Evolutionary conservation across 2,329 filamentous ascomycete genomes (phyloP), one percentile per base, ranked within the genome.

Genomic region (Endothia cerciana): DNA sequence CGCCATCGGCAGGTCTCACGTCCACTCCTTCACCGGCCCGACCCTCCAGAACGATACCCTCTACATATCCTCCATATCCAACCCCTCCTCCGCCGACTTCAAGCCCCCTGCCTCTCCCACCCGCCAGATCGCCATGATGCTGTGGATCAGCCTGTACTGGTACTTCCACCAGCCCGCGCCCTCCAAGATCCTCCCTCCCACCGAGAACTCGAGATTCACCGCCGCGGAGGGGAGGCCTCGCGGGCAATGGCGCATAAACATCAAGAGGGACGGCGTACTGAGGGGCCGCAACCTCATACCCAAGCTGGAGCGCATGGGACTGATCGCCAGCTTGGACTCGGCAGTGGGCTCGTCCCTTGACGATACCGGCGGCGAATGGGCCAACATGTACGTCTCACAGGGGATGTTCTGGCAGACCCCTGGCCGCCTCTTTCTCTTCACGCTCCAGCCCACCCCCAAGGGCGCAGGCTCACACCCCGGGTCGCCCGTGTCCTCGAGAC

Each of bases 141-240:
- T 98, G 7, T 98, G 93, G 92, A 88, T 93, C 41, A 94, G 93
- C 1, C 82, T 98, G 51, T 97, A 93, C 81, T 98, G 94, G 94
- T 98, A 98, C 81, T 98, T 97, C 72, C 94, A 97, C 79, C 92
- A 97, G 76, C 85, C 88, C 0, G 85, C 90, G 71, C 94, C 94
- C 0, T 82, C 85, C 28, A 82, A 85, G 0, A 84, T 87, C 60
- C 74, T 95, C 41, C 82, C 83, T 22, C 41, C 69, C 13, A 91
- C 87, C 7, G 80, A 87, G 5, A 81, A 85, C 0, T 91, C 89
- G 1, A 85, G 83, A 69, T 76, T 83, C 65, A 94, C 93, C 0
- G 90, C 91, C 0, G 80, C 86, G 22, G 76, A 79, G 5, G 94
- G 91, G 5, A 89, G 87, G 70, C 94, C 94, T 1, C 89, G 87